Evolutionary conservation across 331 rosid genomes (phyloP).

Genomic region (Cydonia oblonga): DNA sequence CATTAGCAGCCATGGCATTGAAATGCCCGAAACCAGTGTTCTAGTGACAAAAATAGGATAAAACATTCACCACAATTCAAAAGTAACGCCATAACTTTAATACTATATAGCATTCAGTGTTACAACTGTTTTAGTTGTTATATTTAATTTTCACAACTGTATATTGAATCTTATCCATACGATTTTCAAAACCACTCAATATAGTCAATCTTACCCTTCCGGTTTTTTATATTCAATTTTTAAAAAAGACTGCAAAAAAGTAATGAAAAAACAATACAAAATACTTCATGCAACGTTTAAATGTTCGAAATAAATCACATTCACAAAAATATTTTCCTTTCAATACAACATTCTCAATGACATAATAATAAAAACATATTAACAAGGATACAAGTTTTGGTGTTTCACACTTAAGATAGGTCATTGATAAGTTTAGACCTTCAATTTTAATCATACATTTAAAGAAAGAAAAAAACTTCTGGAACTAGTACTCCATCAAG

Average conservation of each 20-base stretch:
- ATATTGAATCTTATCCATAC: background rate
- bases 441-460: background rate
- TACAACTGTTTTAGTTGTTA: too few relatives aligned
- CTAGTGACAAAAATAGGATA: background rate
- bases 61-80: background rate
- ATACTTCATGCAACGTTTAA: background rate
- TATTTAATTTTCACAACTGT: background rate
- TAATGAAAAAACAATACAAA: background rate
- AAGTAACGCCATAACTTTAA: accelerated
- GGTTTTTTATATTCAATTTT: too few relatives aligned
- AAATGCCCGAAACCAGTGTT: too few relatives aligned
- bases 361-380: background rate
- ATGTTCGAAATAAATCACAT: background rate
- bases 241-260: background rate
- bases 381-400: background rate
- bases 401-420: background rate
- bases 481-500: background rate
- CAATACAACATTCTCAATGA: background rate
- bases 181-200: too few relatives aligned
- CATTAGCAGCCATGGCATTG: too few relatives aligned
- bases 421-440: background rate
- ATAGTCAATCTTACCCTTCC: too few relatives aligned
- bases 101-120: background rate
- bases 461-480: background rate
- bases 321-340: background rate